phyloP scores from a whole-genome alignment of 129 eudicot species.

The Lactuca sativa region DNA sequence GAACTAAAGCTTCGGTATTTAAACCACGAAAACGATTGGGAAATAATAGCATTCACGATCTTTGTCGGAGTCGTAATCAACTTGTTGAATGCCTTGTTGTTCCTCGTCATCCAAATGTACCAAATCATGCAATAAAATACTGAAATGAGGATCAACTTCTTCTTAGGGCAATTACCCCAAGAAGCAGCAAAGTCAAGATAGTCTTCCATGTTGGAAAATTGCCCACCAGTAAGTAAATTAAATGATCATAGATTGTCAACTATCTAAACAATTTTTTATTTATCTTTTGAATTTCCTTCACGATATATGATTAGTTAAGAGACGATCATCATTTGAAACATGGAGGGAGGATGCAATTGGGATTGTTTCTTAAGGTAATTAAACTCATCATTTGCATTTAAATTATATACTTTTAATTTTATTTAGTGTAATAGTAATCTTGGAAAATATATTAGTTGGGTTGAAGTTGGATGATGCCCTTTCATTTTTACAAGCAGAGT shows the following conservation, averaged over 20 bases:
- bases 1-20: too few species aligned
- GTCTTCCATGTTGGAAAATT: too few species aligned
- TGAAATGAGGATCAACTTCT: too few species aligned
- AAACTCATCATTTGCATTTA: background rate
- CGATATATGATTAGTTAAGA: conserved; percentile 55
- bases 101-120: too few species aligned
- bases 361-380: conserved; percentile 92
- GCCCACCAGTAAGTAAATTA: conserved; percentile 48
- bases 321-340: conserved; percentile 98
- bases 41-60: too few species aligned
- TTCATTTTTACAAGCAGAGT: conserved; percentile 92
- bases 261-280: background rate
- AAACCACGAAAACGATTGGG: too few species aligned
- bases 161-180: too few species aligned
- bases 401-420: background rate
- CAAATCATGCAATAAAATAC: too few species aligned
- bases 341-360: conserved; percentile 98
- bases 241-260: conserved; percentile 10
- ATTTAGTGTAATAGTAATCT: background rate
- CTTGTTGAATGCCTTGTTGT: too few species aligned
- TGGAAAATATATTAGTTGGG: conserved; percentile 55
- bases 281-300: background rate
- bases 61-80: too few species aligned
- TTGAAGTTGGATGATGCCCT: conserved; percentile 96
- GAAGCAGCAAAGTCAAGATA: too few species aligned